phyloP scores from a whole-genome alignment of 257 asterid species.

The Leptodermis oblonga region DNA sequence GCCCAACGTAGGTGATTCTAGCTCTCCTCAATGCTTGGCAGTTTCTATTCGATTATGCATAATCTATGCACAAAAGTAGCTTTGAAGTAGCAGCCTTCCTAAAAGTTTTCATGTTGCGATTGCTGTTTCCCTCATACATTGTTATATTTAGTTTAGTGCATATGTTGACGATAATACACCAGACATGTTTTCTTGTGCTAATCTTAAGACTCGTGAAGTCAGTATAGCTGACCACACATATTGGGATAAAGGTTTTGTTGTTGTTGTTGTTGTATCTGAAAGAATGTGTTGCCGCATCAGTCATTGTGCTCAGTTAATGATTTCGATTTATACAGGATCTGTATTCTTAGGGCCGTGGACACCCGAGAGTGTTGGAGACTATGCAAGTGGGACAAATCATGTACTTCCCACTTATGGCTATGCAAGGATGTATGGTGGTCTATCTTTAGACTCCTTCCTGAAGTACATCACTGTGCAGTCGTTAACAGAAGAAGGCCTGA shows the following conservation, averaged over 20 bases:
- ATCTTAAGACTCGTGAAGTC: neutral
- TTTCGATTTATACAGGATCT: slow-evolving; percentile 46
- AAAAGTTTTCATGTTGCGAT: neutral
- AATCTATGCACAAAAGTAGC: no score
- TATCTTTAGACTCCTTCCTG: slow-evolving; percentile 79
- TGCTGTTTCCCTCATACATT: neutral
- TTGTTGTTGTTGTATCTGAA: no score
- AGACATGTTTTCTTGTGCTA: neutral
- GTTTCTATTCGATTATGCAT: neutral
- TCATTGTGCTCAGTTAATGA: neutral
- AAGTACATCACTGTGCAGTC: slow-evolving; percentile 85
- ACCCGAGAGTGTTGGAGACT: slow-evolving; percentile 89
- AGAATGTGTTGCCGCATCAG: neutral
- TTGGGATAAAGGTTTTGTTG: no score
- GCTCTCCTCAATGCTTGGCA: neutral
- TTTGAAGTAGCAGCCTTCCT: no score
- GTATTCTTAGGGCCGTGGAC: slow-evolving; percentile 86
- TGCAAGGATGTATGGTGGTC: slow-evolving; percentile 89
- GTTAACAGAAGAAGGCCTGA: slow-evolving; percentile 80
- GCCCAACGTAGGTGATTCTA: neutral
- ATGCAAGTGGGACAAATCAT: slow-evolving; percentile 93
- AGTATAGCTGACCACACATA: no score
- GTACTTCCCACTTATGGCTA: slow-evolving; percentile 96
- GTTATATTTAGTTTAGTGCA: neutral
- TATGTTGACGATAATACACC: neutral